phyloP scores from a whole-genome alignment of 306 rosid species.

The Fragaria nilgerrensis region DNA sequence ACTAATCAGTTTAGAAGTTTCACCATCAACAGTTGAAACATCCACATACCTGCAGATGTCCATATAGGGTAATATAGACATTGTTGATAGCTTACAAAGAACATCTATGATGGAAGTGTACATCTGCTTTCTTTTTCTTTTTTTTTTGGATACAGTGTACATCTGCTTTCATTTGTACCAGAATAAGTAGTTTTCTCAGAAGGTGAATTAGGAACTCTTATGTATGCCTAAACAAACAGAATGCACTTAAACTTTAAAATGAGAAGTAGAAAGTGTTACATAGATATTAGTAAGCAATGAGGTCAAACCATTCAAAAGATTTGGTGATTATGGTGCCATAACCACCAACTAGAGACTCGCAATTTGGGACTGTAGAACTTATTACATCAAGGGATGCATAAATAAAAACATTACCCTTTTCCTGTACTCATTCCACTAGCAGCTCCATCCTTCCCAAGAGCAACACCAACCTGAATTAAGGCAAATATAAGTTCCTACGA shows the following conservation, averaged over 20 bases:
- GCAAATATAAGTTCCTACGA: constrained; percentile 18
- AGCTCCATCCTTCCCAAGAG: constrained; percentile 80
- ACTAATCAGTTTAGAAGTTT: constrained; percentile 67
- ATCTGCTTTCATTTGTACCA: not conserved
- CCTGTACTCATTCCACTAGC: constrained; percentile 74
- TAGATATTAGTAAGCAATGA: not conserved
- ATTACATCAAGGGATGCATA: not conserved
- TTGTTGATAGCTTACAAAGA: constrained; percentile 19
- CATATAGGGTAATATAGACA: constrained; percentile 11
- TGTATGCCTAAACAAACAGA: not conserved
- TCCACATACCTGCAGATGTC: constrained; percentile 73
- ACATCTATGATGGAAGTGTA: not conserved
- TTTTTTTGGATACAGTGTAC: too few species aligned
- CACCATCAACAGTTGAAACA: constrained; percentile 87
- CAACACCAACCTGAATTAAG: constrained; percentile 68
- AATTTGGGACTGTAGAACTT: not conserved
- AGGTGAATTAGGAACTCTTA: constrained; percentile 1
- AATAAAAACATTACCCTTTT: constrained; percentile 63
- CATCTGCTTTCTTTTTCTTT: not conserved
- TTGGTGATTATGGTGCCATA: not conserved
- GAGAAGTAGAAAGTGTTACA: not conserved
- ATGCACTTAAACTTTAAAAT: constrained; percentile 1
- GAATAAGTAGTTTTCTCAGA: not conserved
- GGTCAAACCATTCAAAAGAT: not conserved
- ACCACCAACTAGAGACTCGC: not conserved